Conservation (phyloP, 345 rosid species). For the Salix exigua region DNA sequence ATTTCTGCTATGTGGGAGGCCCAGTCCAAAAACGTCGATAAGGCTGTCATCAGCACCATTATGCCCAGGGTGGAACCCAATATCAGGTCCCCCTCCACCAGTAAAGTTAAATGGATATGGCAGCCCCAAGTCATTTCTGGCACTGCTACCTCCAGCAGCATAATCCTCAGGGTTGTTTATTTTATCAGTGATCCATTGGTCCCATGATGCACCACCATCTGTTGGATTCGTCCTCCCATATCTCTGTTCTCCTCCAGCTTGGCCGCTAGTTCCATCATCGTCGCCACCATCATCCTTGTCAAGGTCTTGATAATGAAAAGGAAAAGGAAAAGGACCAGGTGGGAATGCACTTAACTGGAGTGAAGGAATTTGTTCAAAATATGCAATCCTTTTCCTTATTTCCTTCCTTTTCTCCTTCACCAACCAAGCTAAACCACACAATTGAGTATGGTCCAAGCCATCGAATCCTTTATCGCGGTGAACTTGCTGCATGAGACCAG, state of each 20-base stretch:
- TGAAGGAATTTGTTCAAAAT: slow-evolving; percentile 12
- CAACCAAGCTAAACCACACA: slow-evolving; percentile 17
- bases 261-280: not conserved
- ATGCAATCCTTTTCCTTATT: slow-evolving; percentile 9
- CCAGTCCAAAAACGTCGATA: not conserved
- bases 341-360: not conserved
- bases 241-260: not conserved
- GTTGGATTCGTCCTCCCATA: not conserved
- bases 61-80: not conserved
- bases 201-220: not conserved
- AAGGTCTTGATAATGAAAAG: not conserved
- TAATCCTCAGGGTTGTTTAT: not conserved
- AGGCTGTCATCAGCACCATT: not conserved
- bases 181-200: slow-evolving; percentile 14
- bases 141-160: not conserved
- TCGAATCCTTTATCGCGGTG: slow-evolving; percentile 2
- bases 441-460: slow-evolving; percentile 5
- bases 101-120: not conserved
- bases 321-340: not conserved
- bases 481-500: slow-evolving; percentile 20
- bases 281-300: not conserved
- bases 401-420: slow-evolving; percentile 25
- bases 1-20: not conserved
- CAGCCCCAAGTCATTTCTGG: not conserved
- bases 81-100: not conserved